Percentiles rank a stretch among this genome's conserved stretches.
phyloP scores from a whole-genome alignment of 257 asterid species.

The Lycium ferocissimum region DNA sequence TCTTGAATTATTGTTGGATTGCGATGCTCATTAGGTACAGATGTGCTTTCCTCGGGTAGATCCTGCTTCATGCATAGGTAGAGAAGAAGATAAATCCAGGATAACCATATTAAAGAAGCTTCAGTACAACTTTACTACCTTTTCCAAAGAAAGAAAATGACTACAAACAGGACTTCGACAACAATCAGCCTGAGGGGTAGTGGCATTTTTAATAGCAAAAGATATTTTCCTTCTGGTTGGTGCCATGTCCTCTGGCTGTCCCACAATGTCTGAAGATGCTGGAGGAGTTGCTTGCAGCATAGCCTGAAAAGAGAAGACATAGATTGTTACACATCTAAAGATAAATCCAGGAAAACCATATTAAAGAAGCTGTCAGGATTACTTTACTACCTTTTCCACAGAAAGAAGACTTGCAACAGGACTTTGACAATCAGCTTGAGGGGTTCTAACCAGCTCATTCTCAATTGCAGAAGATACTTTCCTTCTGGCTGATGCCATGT shows the following conservation, averaged over 20 bases:
- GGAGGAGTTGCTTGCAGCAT: not conserved
- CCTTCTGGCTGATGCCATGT: not conserved
- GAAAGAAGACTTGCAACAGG: not conserved
- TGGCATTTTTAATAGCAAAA: not conserved
- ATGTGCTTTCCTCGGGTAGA: not conserved
- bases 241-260: not conserved
- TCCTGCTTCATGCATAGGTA: slow-evolving; percentile 2
- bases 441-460: slow-evolving; percentile 10
- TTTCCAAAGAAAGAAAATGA: not conserved
- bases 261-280: not conserved
- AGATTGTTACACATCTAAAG: not conserved
- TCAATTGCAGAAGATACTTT: not conserved
- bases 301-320: not conserved
- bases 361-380: not conserved
- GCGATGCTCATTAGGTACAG: not conserved
- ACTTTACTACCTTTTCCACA: not conserved
- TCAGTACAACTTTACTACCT: not conserved
- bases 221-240: not conserved
- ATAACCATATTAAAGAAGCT: not conserved
- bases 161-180: not conserved
- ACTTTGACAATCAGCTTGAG: not conserved
- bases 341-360: not conserved
- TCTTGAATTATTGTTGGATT: not conserved
- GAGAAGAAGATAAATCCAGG: not conserved
- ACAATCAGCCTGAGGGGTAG: not conserved